Percentiles rank a stretch among this genome's conserved stretches.
These are phyloP conservation scores for Cladosporium colombiae DNA, from an alignment of 2,329 filamentous ascomycete genomes.

Conservation along the genomic window DNA sequence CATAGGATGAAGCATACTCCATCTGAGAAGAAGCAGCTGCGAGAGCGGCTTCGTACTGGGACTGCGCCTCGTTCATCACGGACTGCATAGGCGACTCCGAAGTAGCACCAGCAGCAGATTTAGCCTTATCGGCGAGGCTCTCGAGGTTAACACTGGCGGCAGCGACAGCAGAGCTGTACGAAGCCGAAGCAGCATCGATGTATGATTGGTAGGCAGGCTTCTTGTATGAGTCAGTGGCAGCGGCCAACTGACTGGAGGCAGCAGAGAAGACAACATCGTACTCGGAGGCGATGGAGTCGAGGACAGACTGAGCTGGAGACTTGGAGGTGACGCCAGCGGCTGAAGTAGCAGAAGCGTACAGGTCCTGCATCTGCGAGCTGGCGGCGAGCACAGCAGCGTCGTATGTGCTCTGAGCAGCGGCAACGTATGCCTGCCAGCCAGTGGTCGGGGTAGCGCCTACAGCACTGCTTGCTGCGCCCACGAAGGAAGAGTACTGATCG, in stretches of 20 bases:
- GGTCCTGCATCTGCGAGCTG: slow-evolving; percentile 31
- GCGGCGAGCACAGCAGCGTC: slow-evolving; percentile 37
- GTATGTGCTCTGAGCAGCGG: slow-evolving; percentile 55
- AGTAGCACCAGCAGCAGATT: slow-evolving; percentile 25
- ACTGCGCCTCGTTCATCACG: slow-evolving; percentile 26
- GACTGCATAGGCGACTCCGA: slow-evolving; percentile 26
- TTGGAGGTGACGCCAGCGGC: slow-evolving; percentile 28
- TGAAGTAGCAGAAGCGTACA: slow-evolving; percentile 29
- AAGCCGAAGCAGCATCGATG: slow-evolving; percentile 58
- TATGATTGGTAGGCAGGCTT: slow-evolving; percentile 65
- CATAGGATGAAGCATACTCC: slow-evolving; percentile 49
- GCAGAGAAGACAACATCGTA: slow-evolving; percentile 35
- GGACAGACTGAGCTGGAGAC: slow-evolving; percentile 31
- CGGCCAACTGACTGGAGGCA: slow-evolving; percentile 47
- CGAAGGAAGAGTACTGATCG: slow-evolving; percentile 73
- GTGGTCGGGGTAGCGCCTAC: slow-evolving; percentile 68
- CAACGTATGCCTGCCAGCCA: slow-evolving; percentile 69
- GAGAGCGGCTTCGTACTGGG: slow-evolving; percentile 26
- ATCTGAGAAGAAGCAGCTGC: slow-evolving; percentile 40
- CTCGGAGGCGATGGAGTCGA: slow-evolving; percentile 34
- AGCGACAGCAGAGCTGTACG: slow-evolving; percentile 32
- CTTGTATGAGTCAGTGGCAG: slow-evolving; percentile 38
- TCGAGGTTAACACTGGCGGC: slow-evolving; percentile 30
- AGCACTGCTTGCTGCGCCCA: slow-evolving; percentile 70
- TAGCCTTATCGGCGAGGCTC: slow-evolving; percentile 24